phyloP scores from a whole-genome alignment of 345 rosid genomes.

The Turnera subulata region DNA sequence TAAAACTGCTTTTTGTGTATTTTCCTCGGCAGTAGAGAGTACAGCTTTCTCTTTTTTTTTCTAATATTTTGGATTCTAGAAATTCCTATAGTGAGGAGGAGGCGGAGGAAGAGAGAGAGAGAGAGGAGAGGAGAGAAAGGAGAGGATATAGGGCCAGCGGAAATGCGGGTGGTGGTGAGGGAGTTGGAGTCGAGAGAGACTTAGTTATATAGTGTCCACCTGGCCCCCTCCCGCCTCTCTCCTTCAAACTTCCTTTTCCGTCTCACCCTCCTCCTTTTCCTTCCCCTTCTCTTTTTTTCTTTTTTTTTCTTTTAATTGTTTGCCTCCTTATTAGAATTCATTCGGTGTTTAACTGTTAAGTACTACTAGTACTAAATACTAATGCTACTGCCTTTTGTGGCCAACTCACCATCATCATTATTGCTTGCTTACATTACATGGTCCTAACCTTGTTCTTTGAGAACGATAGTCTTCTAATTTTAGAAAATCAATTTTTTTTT shows the following conservation, averaged over 20 bases:
- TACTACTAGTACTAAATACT: no score
- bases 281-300: background rate
- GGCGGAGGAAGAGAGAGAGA: no score
- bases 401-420: no score
- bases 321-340: background rate
- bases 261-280: background rate
- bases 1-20: background rate
- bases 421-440: no score
- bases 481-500: no score
- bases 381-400: no score
- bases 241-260: background rate
- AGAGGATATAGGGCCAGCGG: slow-evolving; percentile 5
- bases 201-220: background rate
- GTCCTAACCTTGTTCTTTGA: no score
- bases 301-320: background rate
- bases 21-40: background rate
- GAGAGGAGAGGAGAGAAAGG: no score
- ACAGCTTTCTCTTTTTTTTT: background rate
- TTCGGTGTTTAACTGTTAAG: background rate
- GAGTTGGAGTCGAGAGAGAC: background rate
- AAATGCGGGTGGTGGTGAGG: background rate
- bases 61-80: no score
- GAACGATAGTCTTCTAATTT: no score
- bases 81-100: no score
- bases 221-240: slow-evolving; percentile 15